These are phyloP conservation scores for Saturnispora zaruensis DNA, from an alignment of 805 yeast genomes.

Conservation along the genomic window DNA sequence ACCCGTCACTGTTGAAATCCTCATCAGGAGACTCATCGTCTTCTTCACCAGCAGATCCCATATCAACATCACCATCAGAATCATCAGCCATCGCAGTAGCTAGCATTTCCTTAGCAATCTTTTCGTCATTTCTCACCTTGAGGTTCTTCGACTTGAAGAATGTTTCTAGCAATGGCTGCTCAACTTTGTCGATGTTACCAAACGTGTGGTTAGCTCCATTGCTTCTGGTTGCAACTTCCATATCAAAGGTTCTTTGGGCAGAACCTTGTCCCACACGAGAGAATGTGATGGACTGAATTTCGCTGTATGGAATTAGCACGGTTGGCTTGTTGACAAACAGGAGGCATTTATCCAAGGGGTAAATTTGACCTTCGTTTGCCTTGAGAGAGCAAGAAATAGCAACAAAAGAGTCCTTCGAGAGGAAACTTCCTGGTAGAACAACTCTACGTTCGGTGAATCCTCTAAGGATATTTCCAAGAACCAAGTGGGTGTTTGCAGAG, in stretches of 20 bases:
- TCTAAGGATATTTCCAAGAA: constrained; percentile 76
- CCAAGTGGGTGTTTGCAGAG: constrained; percentile 78
- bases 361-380: constrained; percentile 90
- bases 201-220: constrained; percentile 68
- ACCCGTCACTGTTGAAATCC: constrained; percentile 55
- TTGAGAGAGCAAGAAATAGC: constrained; percentile 89
- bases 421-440: constrained; percentile 75
- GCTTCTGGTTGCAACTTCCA: constrained; percentile 65
- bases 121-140: constrained; percentile 79
- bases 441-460: constrained; percentile 86
- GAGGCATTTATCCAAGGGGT: constrained; percentile 86
- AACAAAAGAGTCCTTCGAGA: constrained; percentile 67
- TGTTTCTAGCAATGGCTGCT: constrained; percentile 69
- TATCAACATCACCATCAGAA: constrained; percentile 47
- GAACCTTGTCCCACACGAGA: constrained; percentile 83
- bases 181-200: constrained; percentile 84
- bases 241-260: constrained; percentile 84
- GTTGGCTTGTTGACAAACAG: constrained; percentile 92
- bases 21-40: constrained; percentile 76
- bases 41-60: constrained; percentile 71
- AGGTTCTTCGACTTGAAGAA: constrained; percentile 72
- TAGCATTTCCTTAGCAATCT: constrained; percentile 73
- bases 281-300: constrained; percentile 66
- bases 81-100: constrained; percentile 65
- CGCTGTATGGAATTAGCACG: constrained; percentile 78